These are phyloP conservation scores for Cyathus olla DNA, from an alignment of 1,284 basidiomycete genomes.

Conservation along the genomic window DNA sequence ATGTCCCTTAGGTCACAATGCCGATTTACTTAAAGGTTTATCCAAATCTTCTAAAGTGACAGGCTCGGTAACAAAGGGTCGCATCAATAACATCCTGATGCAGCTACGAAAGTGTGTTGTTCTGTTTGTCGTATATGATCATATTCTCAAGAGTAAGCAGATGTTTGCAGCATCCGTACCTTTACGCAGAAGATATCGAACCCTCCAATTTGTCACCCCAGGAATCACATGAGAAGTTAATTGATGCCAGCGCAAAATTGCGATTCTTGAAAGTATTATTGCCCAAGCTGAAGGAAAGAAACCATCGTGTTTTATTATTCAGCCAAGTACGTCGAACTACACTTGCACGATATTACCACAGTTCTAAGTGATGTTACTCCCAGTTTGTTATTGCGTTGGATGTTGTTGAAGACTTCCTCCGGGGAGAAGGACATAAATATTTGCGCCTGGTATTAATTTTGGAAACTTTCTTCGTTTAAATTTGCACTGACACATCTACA, in stretches of 20 bases:
- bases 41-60: slow-evolving; percentile 51
- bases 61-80: slow-evolving; percentile 51
- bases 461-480: slow-evolving; percentile 7
- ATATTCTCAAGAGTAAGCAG: slow-evolving; percentile 43
- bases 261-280: slow-evolving; percentile 86
- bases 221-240: slow-evolving; percentile 83
- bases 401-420: slow-evolving; percentile 93
- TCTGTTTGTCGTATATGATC: slow-evolving; percentile 8
- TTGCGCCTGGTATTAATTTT: slow-evolving; percentile 81
- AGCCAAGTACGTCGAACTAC: slow-evolving; percentile 79
- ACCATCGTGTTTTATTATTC: slow-evolving; percentile 96
- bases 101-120: slow-evolving; percentile 80
- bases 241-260: slow-evolving; percentile 91
- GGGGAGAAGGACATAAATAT: slow-evolving; percentile 90
- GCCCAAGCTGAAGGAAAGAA: slow-evolving; percentile 89
- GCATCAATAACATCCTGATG: slow-evolving; percentile 88
- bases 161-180: slow-evolving; percentile 92
- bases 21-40: slow-evolving; percentile 72
- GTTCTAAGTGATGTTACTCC: background rate
- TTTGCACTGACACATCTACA: slow-evolving; percentile 44
- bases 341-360: slow-evolving; percentile 3
- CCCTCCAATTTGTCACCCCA: slow-evolving; percentile 68
- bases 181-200: slow-evolving; percentile 87
- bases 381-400: slow-evolving; percentile 94
- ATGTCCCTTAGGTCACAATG: slow-evolving; percentile 67